Base-by-base conservation (phyloP, 2,329 filamentous ascomycete species). In the Pseudopyrenochaeta lycopersici region DNA sequence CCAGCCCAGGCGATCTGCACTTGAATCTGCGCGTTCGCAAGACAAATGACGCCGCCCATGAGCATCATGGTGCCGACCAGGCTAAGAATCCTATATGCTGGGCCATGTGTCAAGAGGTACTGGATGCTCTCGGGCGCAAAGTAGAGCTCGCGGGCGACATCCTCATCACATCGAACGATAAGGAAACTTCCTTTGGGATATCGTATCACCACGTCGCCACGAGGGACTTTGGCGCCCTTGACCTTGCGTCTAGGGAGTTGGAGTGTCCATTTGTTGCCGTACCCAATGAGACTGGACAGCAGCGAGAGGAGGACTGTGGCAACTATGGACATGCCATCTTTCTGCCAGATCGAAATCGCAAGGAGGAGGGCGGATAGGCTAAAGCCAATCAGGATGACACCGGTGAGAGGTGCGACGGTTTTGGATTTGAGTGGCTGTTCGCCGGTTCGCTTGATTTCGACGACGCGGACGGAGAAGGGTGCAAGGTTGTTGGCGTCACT, bases 171-270 rank as follows among this genome's bases (percentile, higher is more conserved):
- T 31, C 76, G 74, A 3, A 84, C 78, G 4, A 84, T 70, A 12
- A 83, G 71, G 54, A 81, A 83, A 55, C 74, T 80, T 31, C 81
- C 81, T 52, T 81, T 82, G 0, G 79, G 78, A 57, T 83, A 82
- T 14, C 80, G 74, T 31, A 84, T 81, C 1, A 84, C 79, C 0
- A 81, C 76, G 47, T 83, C 80, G 3, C 78, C 78, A 0, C 62
- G 64, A 2, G 78, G 78, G 1, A 74, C 73, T 1, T 36, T 41
- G 18, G 59, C 68, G 5, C 63, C 61, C 21, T 63, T 67, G 45
- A 54, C 36, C 21, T 64, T 75, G 4, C 77, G 75, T 49, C 72
- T 65, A 3, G 77, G 77, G 0, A 83, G 73, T 31, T 71, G 62
- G 4, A 83, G 70, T 2, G 57, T 73, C 81, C 81, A 84, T 46